These are phyloP conservation scores for Tetrahymena borealis DNA, from an alignment of 73 alveolate species.

Conservation along the genomic window DNA sequence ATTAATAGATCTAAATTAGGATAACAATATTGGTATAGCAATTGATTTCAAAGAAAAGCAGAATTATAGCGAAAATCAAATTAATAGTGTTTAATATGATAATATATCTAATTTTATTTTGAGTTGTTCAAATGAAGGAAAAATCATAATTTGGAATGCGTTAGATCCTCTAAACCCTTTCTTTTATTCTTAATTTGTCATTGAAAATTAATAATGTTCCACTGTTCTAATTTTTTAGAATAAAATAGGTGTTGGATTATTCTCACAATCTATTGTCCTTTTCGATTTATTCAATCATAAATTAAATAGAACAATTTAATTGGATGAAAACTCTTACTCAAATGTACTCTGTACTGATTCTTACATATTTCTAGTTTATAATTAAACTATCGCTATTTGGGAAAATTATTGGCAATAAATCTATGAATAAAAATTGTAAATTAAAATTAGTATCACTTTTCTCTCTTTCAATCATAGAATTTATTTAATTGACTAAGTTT, in stretches of 20 bases:
- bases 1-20: not conserved
- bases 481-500: not conserved
- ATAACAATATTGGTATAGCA: not conserved
- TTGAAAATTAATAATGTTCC: not conserved
- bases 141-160: not conserved
- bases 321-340: not conserved
- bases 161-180: not conserved
- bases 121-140: not conserved
- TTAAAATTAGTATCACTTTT: not conserved
- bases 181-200: not conserved
- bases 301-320: too few relatives aligned
- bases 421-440: too few relatives aligned
- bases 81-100: not conserved
- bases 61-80: too few relatives aligned
- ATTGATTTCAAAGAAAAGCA: not conserved
- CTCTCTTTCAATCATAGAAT: not conserved
- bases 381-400: not conserved
- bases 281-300: too few relatives aligned
- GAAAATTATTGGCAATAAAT: too few relatives aligned
- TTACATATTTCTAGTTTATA: not conserved
- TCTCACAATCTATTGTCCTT: not conserved
- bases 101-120: not conserved
- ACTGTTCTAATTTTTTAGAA: not conserved
- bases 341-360: too few relatives aligned
- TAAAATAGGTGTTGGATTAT: not conserved